Evolutionary conservation across 495 filamentous ascomycete genomes (phyloP).

Genomic region (Penicillium fimorum): DNA sequence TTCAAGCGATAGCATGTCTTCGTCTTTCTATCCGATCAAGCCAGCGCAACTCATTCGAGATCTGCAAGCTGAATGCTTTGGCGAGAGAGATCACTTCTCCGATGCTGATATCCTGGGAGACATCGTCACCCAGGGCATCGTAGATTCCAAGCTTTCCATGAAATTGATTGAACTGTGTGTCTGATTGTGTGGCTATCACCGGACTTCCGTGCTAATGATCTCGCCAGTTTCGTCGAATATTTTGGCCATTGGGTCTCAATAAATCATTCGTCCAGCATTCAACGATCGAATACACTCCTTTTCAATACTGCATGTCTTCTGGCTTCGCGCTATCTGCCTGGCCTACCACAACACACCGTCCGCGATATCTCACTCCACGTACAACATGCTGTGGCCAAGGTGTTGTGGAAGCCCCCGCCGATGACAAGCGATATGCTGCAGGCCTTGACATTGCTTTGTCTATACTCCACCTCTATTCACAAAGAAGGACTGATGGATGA

Average conservation of each 20-base stretch:
- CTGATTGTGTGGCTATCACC: not conserved
- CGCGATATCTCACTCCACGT: slow-evolving; percentile 39
- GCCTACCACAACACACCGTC: slow-evolving; percentile 30
- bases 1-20: slow-evolving; percentile 18
- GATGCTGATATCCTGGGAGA: slow-evolving; percentile 31
- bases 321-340: slow-evolving; percentile 42
- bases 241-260: slow-evolving; percentile 40
- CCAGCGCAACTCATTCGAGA: slow-evolving; percentile 39
- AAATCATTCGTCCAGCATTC: slow-evolving; percentile 30
- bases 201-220: slow-evolving; percentile 9
- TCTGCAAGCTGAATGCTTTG: slow-evolving; percentile 38
- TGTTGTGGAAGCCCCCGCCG: slow-evolving; percentile 36
- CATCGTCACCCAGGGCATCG: slow-evolving; percentile 32
- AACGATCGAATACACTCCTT: slow-evolving; percentile 34
- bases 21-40: slow-evolving; percentile 29
- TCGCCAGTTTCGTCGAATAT: slow-evolving; percentile 36
- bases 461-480: slow-evolving; percentile 37
- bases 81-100: slow-evolving; percentile 27
- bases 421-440: slow-evolving; percentile 39
- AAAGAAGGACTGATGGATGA: slow-evolving; percentile 41
- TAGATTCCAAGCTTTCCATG: slow-evolving; percentile 37
- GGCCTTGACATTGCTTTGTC: slow-evolving; percentile 38
- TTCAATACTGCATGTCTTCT: slow-evolving; percentile 42
- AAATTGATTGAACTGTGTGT: slow-evolving; percentile 41
- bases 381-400: slow-evolving; percentile 33